Evolutionary conservation across 2,329 filamentous ascomycete genomes (phyloP), one percentile per base, ranked within the genome.

Genomic region (Mycosphaerelloides madeirae): DNA sequence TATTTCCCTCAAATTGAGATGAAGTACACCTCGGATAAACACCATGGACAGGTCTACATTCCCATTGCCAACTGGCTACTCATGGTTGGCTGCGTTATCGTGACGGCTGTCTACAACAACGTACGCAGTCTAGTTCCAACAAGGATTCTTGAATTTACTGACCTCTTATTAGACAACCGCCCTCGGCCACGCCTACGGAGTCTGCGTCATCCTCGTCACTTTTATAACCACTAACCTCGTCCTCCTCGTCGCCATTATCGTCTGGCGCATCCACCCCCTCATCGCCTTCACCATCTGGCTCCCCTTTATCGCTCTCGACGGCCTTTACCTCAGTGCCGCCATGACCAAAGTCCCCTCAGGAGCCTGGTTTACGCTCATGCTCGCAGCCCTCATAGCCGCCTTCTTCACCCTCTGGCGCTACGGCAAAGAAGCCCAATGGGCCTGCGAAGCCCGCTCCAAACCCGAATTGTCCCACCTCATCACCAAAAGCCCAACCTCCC

Each of bases 141-240:
- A 47, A 42, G 19, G 31, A 12, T 25, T 43, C 39, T 46, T 79
- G 73, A 84, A 82, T 0, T 84, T 79, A 1, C 35, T 73, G 19
- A 38, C 37, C 15, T 40, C 12, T 31, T 12, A 20, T 7, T 16
- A 51, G 74, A 85, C 83, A 0, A 84, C 80, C 14, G 72, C 73
- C 43, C 73, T 88, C 0, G 85, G 85, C 18, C 81, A 88, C 56
- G 85, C 85, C 0, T 89, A 89, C 55, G 84, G 85, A 29, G 81
- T 87, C 7, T 90, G 85, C 53, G 85, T 89, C 59, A 86, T 89
- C 53, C 77, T 85, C 32, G 85, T 89, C 29, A 86, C 84, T 0
- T 86, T 88, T 60, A 80, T 89, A 56, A 83, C 82, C 40, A 89
- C 85, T 0, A 83, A 77, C 62, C 80, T 90, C 73, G 81, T 87